Conservation (phyloP, 805 yeast species). For the Starmerella kuoi region DNA sequence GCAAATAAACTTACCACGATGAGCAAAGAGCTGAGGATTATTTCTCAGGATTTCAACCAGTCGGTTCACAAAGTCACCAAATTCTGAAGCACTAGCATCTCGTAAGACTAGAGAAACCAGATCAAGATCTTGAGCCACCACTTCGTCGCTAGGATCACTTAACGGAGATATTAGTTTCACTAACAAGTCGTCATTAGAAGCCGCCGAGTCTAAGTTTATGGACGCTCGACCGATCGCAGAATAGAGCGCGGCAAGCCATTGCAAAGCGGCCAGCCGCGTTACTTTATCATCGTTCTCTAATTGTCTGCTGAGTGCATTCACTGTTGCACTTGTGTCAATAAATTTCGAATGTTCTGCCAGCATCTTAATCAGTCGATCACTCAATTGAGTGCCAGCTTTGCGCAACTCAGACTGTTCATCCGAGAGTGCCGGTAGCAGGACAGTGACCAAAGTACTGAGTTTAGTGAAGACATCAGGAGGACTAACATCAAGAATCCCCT, state of each 20-base stretch:
- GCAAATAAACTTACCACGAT: conserved; percentile 70
- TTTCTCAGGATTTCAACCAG: conserved; percentile 56
- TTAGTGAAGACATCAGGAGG: conserved; percentile 64
- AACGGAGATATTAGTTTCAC: conserved; percentile 49
- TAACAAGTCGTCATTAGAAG: conserved; percentile 41
- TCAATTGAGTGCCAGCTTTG: conserved; percentile 45
- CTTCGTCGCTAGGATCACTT: conserved; percentile 63
- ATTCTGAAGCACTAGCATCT: conserved; percentile 62
- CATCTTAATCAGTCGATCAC: conserved; percentile 42
- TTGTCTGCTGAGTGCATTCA: conserved; percentile 61
- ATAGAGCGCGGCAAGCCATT: conserved; percentile 80
- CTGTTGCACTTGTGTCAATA: conserved; percentile 46
- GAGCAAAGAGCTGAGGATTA: conserved; percentile 54
- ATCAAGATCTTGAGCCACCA: conserved; percentile 59
- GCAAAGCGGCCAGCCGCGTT: conserved; percentile 71
- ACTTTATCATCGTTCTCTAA: conserved; percentile 64
- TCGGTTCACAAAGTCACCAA: conserved; percentile 61
- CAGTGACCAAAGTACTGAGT: conserved; percentile 61
- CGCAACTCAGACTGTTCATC: conserved; percentile 39
- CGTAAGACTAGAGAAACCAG: conserved; percentile 60
- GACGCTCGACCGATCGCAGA: not conserved
- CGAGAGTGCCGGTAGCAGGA: conserved; percentile 51
- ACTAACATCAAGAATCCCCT: conserved; percentile 55
- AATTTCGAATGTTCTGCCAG: conserved; percentile 31
- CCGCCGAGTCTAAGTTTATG: conserved; percentile 27